Evolutionary conservation across 805 yeast species (phyloP), one percentile per base, ranked within the genome.

Genomic region (Metschnikowia kofuensis): DNA sequence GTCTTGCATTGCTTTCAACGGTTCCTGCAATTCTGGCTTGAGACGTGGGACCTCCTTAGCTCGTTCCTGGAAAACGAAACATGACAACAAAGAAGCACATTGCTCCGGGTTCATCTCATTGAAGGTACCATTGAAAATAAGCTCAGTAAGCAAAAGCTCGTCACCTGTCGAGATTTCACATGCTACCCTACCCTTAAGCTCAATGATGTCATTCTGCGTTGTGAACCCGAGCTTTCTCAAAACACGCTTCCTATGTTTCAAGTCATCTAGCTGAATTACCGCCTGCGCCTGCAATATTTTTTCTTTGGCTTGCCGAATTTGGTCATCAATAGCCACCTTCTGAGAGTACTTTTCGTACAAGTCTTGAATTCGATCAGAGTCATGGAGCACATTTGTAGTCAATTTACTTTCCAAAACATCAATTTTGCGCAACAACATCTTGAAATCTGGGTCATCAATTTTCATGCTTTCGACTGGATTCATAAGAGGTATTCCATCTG

Each of bases 21-120:
- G 98, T 62, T 90, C 97, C n/a, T 92, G 83, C 44, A 94, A 75
- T 57, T 90, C 97, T 0, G 96, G 90, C 58, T 87, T 83, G 58
- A 94, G 74, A 56, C 92, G 80, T 45, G 96, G 94, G 0, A 83
- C 78, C 62, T 88, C 96, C 64, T 90, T 90, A 37, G 96, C 87
- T 62, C 95, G 81, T 65, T 95, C 99, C 67, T 94, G 97, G 79
- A 94, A 94, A 6, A 95, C 97, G 68, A 92, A 94, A 70, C 97
- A 90, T 35, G 97, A 90, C 45, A 94, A 69, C 45, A 94, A 70
- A 0, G 97, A 89, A 11, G 97, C 97, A 67, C 95, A 84, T 65
- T 90, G 97, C 59, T 88, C 96, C 2, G 96, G 85, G 6, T 83
- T 77, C 52, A 94, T 74, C 44, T 89, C 96, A 59, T 84, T 89